Percentiles rank a stretch among this genome's conserved stretches.
phyloP scores from a whole-genome alignment of 2,329 filamentous ascomycete genomes.

The Botryotinia globosa region DNA sequence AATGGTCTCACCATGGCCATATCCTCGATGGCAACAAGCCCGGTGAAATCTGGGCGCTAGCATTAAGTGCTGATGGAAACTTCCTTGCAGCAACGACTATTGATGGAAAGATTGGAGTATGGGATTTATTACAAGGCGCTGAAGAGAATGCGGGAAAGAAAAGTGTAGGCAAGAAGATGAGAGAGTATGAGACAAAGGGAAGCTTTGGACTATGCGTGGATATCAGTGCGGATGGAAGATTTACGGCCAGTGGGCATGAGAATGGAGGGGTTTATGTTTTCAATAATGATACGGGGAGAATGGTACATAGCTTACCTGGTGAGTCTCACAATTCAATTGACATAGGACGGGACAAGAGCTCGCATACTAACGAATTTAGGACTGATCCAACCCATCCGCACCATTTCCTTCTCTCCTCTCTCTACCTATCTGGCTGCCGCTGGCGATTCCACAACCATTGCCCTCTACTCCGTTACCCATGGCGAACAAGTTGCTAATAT shows the following conservation, averaged over 20 bases:
- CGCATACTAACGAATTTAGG: constrained; percentile 48
- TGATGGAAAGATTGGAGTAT: constrained; percentile 85
- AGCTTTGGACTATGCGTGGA: constrained; percentile 90
- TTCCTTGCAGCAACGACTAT: constrained; percentile 85
- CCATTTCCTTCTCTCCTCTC: constrained; percentile 83
- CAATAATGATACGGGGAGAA: constrained; percentile 82
- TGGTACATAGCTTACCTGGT: constrained; percentile 83
- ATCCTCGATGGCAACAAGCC: constrained; percentile 55
- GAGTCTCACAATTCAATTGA: constrained; percentile 32
- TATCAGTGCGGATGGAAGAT: constrained; percentile 72
- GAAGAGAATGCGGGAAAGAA: constrained; percentile 55
- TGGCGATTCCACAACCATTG: constrained; percentile 84
- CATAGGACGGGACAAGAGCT: not conserved
- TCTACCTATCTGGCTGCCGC: constrained; percentile 83
- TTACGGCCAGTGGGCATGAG: constrained; percentile 89
- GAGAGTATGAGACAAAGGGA: constrained; percentile 86
- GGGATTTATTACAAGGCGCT: constrained; percentile 54
- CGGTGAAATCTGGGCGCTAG: constrained; percentile 82
- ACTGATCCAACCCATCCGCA: constrained; percentile 80
- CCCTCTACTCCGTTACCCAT: constrained; percentile 86
- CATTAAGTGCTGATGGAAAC: constrained; percentile 77
- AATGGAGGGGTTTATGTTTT: constrained; percentile 92
- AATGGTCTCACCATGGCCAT: constrained; percentile 51
- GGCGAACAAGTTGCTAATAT: constrained; percentile 91
- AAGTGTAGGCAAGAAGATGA: constrained; percentile 55